Conservation (phyloP, 2,329 filamentous ascomycete species). For the Stagonosporopsis rhizophila region DNA sequence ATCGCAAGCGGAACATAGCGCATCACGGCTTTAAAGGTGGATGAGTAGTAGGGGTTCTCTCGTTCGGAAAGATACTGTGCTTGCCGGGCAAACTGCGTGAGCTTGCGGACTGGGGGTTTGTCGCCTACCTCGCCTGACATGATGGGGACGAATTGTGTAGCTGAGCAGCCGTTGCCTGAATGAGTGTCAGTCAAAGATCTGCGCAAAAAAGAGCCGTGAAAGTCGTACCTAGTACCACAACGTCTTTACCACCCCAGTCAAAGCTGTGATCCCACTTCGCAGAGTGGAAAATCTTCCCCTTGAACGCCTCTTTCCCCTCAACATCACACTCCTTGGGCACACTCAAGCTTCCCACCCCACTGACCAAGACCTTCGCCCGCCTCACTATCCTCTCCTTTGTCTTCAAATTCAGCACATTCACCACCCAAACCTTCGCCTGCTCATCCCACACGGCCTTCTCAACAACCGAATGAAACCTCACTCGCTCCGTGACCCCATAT, state of each 20-base stretch:
- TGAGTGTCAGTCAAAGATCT: background rate
- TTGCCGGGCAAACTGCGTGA: constrained; percentile 60
- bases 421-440: constrained; percentile 49
- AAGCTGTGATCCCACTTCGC: constrained; percentile 56
- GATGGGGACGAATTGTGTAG: constrained; percentile 58
- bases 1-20: constrained; percentile 55
- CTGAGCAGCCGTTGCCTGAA: constrained; percentile 56
- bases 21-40: constrained; percentile 54
- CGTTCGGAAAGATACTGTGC: constrained; percentile 59
- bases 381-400: constrained; percentile 28
- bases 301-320: constrained; percentile 55
- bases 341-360: constrained; percentile 38
- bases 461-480: constrained; percentile 55
- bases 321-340: constrained; percentile 50
- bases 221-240: constrained; percentile 39
- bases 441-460: constrained; percentile 56
- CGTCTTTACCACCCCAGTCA: constrained; percentile 54
- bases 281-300: constrained; percentile 45
- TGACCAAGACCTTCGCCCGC: constrained; percentile 38
- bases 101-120: constrained; percentile 42
- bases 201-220: background rate
- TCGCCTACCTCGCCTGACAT: constrained; percentile 45
- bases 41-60: constrained; percentile 52
- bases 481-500: constrained; percentile 50
- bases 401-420: constrained; percentile 31